Evolutionary conservation across 768 basidiomycete genomes (phyloP).

Genomic region (Scleroderma bovista): DNA sequence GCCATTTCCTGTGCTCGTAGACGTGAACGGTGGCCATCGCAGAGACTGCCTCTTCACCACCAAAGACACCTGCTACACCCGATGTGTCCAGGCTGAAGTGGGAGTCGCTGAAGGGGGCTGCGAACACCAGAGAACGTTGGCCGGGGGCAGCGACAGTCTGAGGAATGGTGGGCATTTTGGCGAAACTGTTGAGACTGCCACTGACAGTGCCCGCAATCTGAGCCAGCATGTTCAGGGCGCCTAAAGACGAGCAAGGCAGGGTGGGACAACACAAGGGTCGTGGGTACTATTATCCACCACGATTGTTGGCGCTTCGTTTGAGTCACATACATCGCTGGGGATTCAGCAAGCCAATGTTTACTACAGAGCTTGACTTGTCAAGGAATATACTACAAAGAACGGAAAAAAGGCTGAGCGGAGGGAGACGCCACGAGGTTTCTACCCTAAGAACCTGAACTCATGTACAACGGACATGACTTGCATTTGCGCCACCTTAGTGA

Average conservation of each 20-base stretch:
- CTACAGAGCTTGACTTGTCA: no score
- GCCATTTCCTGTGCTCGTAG: slow-evolving; percentile 17
- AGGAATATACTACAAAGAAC: no score
- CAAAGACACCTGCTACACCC: slow-evolving; percentile 11
- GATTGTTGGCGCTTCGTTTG: no score
- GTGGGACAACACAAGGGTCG: no score
- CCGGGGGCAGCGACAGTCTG: neutral
- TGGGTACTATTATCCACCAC: no score
- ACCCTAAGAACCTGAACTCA: no score
- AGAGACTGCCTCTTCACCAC: slow-evolving; percentile 27
- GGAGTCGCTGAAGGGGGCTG: slow-evolving; percentile 5
- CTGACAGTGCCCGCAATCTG: neutral
- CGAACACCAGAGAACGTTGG: neutral
- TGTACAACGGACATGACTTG: no score
- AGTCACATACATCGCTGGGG: no score
- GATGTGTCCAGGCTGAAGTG: slow-evolving; percentile 18
- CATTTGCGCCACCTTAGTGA: no score
- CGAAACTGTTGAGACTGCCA: neutral
- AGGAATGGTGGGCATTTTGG: neutral
- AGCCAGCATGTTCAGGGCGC: neutral
- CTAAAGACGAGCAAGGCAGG: neutral
- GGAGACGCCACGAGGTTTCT: no score
- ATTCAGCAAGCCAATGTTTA: no score
- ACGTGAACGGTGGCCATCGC: slow-evolving; percentile 31
- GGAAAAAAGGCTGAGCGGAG: no score